Evolutionary conservation across 768 basidiomycete genomes (phyloP), one percentile per base, ranked within the genome.

Genomic region (Leccinellum albellum): DNA sequence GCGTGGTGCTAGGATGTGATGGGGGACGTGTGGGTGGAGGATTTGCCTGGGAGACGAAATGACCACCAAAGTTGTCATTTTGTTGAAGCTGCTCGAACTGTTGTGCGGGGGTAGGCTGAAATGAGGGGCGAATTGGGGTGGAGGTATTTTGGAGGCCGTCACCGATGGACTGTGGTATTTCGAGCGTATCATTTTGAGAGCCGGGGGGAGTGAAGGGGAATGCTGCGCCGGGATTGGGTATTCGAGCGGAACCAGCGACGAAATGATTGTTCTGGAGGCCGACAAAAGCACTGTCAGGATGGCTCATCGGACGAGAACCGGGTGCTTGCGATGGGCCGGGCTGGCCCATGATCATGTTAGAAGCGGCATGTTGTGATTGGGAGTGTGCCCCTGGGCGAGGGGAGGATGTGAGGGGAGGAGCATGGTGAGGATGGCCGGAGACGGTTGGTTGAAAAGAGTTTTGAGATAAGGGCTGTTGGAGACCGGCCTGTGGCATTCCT

Each of bases 51-150:
- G 68, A 54, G 29, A 69, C 69, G 51, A 77, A 78, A 61, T 72
- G 69, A 54, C 63, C 29, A 32, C 59, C 46, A 55, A 73, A 79
- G 33, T 57, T 65, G 48, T 76, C 72, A 53, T 59, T 60, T 60
- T 75, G 72, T 58, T 76, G 78, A 76, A 85, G 83, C 64, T 83
- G 78, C 54, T 82, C 82, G 58, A 80, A 78, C 54, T 83, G 81
- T 64, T 89, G 87, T 3, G 85, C 84, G 2, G 87, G 85, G 0
- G 86, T 87, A 13, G 78, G 66, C 28, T 78, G 78, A 63, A 85
- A 83, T 8, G 70, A 65, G 6, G 73, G 29, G 26, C 80, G 80
- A 31, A 64, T 63, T 23, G 62, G 52, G 50, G 68, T 75, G 10
- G 77, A 64, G 17, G 80, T 70, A 44, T 72, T 71, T 35, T 75